Percentiles rank a stretch among this genome's conserved stretches.
Evolutionary conservation across 225 moss, liverwort and hornwort genomes (phyloP).

Genomic region (Asterella californica): DNA sequence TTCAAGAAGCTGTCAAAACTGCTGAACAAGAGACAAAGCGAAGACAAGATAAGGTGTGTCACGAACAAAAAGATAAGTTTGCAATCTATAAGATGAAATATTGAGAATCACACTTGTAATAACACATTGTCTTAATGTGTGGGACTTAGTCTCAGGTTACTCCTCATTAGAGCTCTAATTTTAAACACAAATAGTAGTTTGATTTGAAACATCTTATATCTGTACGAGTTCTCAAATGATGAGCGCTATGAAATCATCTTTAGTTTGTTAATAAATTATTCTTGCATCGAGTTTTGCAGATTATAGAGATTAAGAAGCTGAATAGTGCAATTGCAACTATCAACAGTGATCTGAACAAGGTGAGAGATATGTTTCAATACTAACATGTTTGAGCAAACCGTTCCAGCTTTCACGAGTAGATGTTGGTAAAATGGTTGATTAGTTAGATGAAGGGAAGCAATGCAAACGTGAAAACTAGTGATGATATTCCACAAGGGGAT

Average conservation of each 20-base stretch:
- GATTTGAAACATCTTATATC: background rate
- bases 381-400: background rate
- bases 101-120: background rate
- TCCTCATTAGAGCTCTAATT: background rate
- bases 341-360: conserved; percentile 84
- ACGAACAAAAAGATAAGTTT: background rate
- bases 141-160: background rate
- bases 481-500: conserved; percentile 13
- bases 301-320: conserved; percentile 76
- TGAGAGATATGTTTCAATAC: too few species aligned
- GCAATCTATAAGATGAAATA: background rate
- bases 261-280: background rate
- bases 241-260: background rate
- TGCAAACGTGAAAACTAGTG: background rate
- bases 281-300: conserved; percentile 33
- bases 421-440: background rate
- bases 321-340: conserved; percentile 62
- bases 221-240: too few species aligned
- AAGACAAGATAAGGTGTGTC: conserved; percentile 78
- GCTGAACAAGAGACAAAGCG: conserved; percentile 77
- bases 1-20: conserved; percentile 83
- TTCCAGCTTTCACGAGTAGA: background rate
- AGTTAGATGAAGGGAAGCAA: background rate
- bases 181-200: background rate
- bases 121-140: too few species aligned